phyloP scores from a whole-genome alignment of 169 alveolate genomes.

The Plasmodium gonderi region DNA sequence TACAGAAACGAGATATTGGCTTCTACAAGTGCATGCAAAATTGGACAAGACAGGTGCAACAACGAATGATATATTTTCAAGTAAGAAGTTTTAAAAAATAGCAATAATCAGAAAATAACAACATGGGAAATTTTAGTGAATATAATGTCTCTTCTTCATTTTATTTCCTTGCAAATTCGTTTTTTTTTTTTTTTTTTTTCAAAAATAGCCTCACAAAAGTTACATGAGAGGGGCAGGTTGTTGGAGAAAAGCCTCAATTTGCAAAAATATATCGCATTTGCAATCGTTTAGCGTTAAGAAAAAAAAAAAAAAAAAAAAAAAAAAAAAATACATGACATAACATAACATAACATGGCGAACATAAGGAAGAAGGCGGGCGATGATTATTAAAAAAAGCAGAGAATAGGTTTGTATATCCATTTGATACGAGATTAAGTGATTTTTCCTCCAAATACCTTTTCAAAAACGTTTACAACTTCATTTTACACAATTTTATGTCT shows the following conservation, averaged over 20 bases:
- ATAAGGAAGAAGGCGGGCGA: background rate
- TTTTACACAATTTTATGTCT: too few relatives aligned
- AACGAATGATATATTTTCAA: background rate
- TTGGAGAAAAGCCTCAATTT: background rate
- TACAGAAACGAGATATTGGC: background rate
- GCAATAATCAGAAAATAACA: background rate
- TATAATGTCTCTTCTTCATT: background rate
- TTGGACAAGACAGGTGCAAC: background rate
- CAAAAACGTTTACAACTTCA: background rate
- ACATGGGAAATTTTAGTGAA: background rate
- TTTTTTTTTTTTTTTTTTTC: background rate
- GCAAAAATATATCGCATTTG: background rate
- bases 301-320: background rate
- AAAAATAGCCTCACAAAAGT: background rate
- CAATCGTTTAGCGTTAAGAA: background rate
- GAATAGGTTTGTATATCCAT: background rate
- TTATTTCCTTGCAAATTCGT: background rate
- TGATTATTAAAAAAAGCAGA: background rate
- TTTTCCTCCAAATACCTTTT: background rate
- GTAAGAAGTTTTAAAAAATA: background rate
- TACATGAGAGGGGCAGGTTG: background rate
- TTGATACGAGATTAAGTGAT: background rate
- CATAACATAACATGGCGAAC: too few relatives aligned
- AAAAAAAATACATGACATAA: too few relatives aligned
- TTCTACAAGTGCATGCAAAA: background rate